Evolutionary conservation across 768 basidiomycete genomes (phyloP).

Genomic region (Suillus sp.): DNA sequence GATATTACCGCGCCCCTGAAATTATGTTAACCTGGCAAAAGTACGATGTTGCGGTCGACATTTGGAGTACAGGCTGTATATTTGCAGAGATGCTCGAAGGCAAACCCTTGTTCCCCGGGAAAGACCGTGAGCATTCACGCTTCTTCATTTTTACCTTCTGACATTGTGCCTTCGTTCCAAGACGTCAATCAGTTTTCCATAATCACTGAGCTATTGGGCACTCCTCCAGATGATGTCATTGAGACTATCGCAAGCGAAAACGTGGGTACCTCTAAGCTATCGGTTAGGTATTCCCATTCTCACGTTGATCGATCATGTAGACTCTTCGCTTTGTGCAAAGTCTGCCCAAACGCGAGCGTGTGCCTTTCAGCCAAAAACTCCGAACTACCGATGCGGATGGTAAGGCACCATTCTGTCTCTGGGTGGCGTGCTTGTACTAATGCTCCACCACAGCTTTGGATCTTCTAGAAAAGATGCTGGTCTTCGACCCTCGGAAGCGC

Average conservation of each 20-base stretch:
- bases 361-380: conserved; percentile 94
- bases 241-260: conserved; percentile 98
- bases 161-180: conserved; percentile 35
- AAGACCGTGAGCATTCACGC: conserved; percentile 81
- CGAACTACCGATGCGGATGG: conserved; percentile 85
- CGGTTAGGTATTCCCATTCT: conserved; percentile 12
- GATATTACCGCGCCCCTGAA: conserved; percentile 98
- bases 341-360: conserved; percentile 92
- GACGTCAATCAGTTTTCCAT: conserved; percentile 99
- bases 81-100: conserved; percentile 99
- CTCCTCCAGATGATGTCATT: conserved; percentile 99
- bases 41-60: conserved; percentile 99
- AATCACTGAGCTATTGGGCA: conserved; percentile 96
- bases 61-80: conserved; percentile 99
- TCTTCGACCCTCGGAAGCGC: conserved; percentile 96
- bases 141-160: conserved; percentile 13
- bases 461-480: conserved; percentile 97
- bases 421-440: background rate
- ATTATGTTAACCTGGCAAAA: conserved; percentile 99
- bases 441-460: conserved; percentile 67
- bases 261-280: conserved; percentile 46
- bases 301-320: conserved; percentile 42
- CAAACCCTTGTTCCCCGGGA: conserved; percentile 97
- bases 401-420: conserved; percentile 35
- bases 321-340: conserved; percentile 99